Evolutionary conservation across 1,139 yeast species (phyloP).

Genomic region (Blastobotrys illinoisensis): DNA sequence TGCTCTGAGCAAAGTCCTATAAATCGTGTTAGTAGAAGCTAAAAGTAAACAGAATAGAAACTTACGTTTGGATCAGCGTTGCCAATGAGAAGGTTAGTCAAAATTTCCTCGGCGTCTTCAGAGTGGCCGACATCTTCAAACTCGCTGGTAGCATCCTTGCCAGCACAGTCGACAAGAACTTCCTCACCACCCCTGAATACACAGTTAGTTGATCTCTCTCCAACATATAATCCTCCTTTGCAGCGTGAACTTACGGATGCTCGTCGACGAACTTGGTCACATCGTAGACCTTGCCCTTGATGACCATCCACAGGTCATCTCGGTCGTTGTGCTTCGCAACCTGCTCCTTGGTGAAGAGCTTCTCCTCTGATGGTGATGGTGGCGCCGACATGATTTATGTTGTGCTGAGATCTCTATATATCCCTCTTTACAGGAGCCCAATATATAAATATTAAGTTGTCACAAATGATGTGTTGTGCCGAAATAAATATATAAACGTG

Average conservation of each 20-base stretch:
- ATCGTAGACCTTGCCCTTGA: conserved; percentile 88
- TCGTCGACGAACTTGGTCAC: conserved; percentile 81
- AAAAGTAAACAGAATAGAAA: neutral
- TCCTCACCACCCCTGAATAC: conserved; percentile 81
- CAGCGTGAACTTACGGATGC: conserved; percentile 69
- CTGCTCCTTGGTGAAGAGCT: conserved; percentile 57
- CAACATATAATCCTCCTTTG: too few relatives aligned
- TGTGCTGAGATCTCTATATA: neutral
- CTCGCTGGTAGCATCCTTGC: conserved; percentile 89
- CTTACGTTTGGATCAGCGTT: conserved; percentile 40
- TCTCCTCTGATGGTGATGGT: conserved; percentile 16
- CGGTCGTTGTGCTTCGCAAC: conserved; percentile 69
- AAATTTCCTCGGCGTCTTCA: conserved; percentile 82
- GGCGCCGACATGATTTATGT: conserved; percentile 4
- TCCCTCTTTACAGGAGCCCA: neutral
- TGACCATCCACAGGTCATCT: conserved; percentile 85
- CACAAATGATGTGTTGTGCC: neutral
- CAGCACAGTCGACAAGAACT: conserved; percentile 85
- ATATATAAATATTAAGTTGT: neutral
- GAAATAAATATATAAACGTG: neutral
- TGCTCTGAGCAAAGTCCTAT: conserved; percentile 10
- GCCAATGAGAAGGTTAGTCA: conserved; percentile 67
- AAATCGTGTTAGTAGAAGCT: neutral
- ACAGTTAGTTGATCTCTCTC: conserved; percentile 1
- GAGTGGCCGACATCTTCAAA: conserved; percentile 97